Conservation (phyloP, 2,329 filamentous ascomycete species). For the Sclerotinia minor region DNA sequence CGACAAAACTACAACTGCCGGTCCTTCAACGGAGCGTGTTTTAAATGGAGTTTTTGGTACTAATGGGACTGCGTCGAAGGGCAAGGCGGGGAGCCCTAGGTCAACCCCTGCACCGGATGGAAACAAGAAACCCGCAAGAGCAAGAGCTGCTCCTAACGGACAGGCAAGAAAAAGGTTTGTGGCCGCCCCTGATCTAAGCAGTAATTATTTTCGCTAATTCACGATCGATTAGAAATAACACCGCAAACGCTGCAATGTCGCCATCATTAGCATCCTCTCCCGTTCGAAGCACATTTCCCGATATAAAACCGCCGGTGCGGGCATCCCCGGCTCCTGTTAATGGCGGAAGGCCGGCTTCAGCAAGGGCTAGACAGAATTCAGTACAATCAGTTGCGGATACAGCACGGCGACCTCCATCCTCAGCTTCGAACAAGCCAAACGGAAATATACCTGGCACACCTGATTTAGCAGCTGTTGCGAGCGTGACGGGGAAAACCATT, state of each 20-base stretch:
- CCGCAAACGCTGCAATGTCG: constrained; percentile 57
- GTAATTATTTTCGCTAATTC: constrained; percentile 28
- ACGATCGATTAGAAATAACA: constrained; percentile 45
- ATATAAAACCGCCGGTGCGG: constrained; percentile 52
- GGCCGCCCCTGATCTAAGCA: neutral
- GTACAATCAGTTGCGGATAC: constrained; percentile 60
- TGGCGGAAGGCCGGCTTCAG: constrained; percentile 62
- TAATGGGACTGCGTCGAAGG: constrained; percentile 52
- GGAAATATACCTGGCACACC: constrained; percentile 45
- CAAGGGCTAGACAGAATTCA: constrained; percentile 75
- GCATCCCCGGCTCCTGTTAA: constrained; percentile 61
- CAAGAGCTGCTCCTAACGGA: constrained; percentile 63
- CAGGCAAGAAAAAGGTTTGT: constrained; percentile 75
- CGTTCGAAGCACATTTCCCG: constrained; percentile 66
- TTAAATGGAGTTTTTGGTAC: constrained; percentile 58
- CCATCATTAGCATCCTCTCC: constrained; percentile 76
- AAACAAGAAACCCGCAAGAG: constrained; percentile 70
- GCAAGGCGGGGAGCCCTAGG: constrained; percentile 63
- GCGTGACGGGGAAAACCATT: constrained; percentile 40
- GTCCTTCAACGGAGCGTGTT: constrained; percentile 64
- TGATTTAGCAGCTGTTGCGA: constrained; percentile 38
- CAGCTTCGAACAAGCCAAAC: constrained; percentile 62
- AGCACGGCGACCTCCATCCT: constrained; percentile 57
- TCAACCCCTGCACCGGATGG: constrained; percentile 67
- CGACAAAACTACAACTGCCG: constrained; percentile 61